These are phyloP conservation scores for Eurotiales sp. DNA, from an alignment of 2,329 filamentous ascomycete genomes.

Conservation along the genomic window DNA sequence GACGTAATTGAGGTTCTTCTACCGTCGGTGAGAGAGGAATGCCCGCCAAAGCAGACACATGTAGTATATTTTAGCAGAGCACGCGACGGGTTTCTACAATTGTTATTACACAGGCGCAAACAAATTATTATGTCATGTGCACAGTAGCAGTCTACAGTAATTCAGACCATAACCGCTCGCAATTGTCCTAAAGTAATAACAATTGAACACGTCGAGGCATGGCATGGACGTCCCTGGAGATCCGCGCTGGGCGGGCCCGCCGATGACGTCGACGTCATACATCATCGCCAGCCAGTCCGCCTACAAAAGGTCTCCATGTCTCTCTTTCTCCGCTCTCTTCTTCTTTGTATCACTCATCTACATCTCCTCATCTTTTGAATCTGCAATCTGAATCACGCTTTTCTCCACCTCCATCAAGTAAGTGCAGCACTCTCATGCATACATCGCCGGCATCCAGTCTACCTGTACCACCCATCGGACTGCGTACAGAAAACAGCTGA, in stretches of 20 bases:
- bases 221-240: slow-evolving; percentile 12
- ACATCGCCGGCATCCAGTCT: too few species aligned
- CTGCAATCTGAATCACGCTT: too few species aligned
- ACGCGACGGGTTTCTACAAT: too few species aligned
- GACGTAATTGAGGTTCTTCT: slow-evolving; percentile 11
- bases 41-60: background rate
- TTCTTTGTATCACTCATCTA: background rate
- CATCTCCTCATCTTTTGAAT: too few species aligned
- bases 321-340: background rate
- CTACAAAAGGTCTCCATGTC: slow-evolving; percentile 2
- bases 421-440: background rate
- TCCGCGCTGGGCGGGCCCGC: too few species aligned
- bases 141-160: background rate
- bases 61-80: background rate
- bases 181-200: too few species aligned
- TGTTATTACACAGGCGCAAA: too few species aligned
- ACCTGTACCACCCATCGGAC: too few species aligned
- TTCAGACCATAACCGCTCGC: too few species aligned
- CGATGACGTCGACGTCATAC: slow-evolving; percentile 19
- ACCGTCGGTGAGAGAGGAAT: too few species aligned
- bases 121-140: background rate
- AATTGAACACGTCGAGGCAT: too few species aligned
- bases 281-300: slow-evolving; percentile 10
- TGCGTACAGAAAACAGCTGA: too few species aligned
- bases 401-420: background rate